phyloP scores from a whole-genome alignment of 2,329 filamentous ascomycete species.

The Alternaria sp. region DNA sequence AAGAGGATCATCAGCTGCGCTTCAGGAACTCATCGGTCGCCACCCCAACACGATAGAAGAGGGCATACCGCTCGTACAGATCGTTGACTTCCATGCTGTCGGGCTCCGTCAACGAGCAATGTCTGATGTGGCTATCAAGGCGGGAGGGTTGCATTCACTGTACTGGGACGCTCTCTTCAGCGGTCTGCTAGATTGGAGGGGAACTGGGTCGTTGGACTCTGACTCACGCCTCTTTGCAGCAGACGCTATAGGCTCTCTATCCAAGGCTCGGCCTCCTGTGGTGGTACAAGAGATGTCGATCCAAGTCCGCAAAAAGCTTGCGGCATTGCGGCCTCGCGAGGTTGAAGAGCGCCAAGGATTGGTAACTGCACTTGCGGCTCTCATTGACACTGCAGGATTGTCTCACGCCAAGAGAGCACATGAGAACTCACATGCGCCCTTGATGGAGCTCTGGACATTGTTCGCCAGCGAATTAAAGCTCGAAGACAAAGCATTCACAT shows the following conservation, averaged over 20 bases:
- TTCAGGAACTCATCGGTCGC: constrained; percentile 92
- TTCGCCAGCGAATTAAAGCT: constrained; percentile 46
- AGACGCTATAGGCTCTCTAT: constrained; percentile 69
- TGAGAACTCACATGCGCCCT: constrained; percentile 6
- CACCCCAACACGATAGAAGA: constrained; percentile 85
- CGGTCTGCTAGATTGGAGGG: constrained; percentile 82
- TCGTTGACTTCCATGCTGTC: constrained; percentile 91
- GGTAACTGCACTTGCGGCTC: constrained; percentile 61
- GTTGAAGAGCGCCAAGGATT: constrained; percentile 76
- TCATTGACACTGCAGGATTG: constrained; percentile 21
- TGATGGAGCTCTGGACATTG: constrained; percentile 43
- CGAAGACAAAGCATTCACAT: constrained; percentile 51
- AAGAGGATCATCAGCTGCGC: constrained; percentile 87
- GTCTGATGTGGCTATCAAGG: constrained; percentile 74
- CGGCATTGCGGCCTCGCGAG: constrained; percentile 63
- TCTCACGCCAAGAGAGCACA: not conserved
- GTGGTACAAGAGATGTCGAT: constrained; percentile 51
- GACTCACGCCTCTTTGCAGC: constrained; percentile 77
- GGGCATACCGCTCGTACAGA: constrained; percentile 86
- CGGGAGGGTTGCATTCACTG: constrained; percentile 68
- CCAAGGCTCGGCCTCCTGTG: constrained; percentile 50
- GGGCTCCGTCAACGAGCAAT: constrained; percentile 86
- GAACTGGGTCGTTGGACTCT: constrained; percentile 80
- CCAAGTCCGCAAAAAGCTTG: constrained; percentile 56
- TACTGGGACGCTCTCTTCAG: constrained; percentile 76